Base-by-base conservation (phyloP, 345 rosid genomes). In the Hypericum androsaemum region DNA sequence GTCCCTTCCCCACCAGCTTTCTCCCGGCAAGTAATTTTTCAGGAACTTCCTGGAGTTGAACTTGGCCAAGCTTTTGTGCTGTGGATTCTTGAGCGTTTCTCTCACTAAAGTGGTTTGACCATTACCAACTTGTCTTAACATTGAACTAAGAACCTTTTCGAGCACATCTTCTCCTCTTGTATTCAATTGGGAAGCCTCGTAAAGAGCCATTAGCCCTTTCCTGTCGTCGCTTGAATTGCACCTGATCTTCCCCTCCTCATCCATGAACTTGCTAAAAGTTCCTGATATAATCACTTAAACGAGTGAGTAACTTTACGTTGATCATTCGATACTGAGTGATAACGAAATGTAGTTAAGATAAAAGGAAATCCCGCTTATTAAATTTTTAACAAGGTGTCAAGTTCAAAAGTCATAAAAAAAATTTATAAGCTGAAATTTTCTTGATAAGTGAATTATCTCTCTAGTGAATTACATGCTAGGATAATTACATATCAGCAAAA, bases 161-260 rank as follows among this genome's bases (percentile, higher is more conserved):
- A 77, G 77, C 22, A 35, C 47, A 50, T 71, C 65, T 72, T 81
- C 94, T 6, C 74, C 88, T n/a, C 53, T 65, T 9, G 62, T 48
- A 44, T 75, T 53, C 8, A 81, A 63, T 15, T 74, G 75, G 11
- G 82, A 68, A 54, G 94, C 94, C 69, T 81, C 84, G 17, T 57
- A 75, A 52, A 79, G 47, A 32, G 60, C 72, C 53, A 66, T 58
- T 49, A 81, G 13, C 16, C 76, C 80, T 53, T 51, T 50, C 5
- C 73, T 45, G 60, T 73, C 74, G 39, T 50, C 50, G 8, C 50
- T 8, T 15, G 43, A 22, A 11, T 53, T 46, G 8, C 39, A 9
- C 7, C 50, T 11, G 32, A 75, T 62, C 9, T 53, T 57, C n/a
- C 71, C 73, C 12, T 64, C 54, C 39, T 46, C 45, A 55, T 72